A percentile compares a stretch with the other conserved stretches of the same genome.
These are phyloP conservation scores for Trichosporon coremiiforme DNA, from an alignment of 1,284 basidiomycete species.

Conservation along the genomic window DNA sequence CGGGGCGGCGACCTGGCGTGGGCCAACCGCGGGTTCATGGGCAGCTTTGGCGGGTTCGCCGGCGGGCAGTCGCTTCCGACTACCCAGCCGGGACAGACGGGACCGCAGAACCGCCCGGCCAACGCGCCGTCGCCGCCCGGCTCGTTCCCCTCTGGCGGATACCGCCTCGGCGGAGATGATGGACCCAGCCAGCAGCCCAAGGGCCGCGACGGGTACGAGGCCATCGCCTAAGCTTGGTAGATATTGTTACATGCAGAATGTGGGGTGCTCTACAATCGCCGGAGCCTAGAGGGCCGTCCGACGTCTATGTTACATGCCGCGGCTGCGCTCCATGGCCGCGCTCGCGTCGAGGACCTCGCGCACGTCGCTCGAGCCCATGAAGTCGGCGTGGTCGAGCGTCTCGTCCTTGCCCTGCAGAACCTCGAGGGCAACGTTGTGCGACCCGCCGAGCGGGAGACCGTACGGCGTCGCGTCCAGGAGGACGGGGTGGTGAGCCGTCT, in stretches of 20 bases:
- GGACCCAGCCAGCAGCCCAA: conserved; percentile 23
- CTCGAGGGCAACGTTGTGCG: conserved; percentile 78
- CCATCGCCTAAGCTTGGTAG: conserved; percentile 34
- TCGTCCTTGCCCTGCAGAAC: conserved; percentile 90
- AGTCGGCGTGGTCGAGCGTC: conserved; percentile 69
- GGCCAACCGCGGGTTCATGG: conserved; percentile 11
- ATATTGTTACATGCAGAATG: neutral
- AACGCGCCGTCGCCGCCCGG: conserved; percentile 20
- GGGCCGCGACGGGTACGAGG: conserved; percentile 39
- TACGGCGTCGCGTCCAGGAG: conserved; percentile 43
- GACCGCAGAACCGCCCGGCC: neutral
- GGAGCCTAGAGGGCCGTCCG: too few species aligned
- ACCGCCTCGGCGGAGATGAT: conserved; percentile 44
- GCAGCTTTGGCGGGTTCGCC: conserved; percentile 20
- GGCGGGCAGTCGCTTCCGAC: neutral
- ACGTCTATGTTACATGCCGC: conserved; percentile 41
- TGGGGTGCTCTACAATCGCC: neutral
- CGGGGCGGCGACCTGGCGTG: conserved; percentile 44
- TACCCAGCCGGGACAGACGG: neutral
- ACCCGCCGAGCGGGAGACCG: conserved; percentile 51
- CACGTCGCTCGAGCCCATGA: conserved; percentile 60
- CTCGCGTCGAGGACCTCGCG: conserved; percentile 50
- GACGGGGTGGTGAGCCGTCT: conserved; percentile 45
- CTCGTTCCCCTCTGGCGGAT: conserved; percentile 39
- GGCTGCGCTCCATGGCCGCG: conserved; percentile 50